Evolutionary conservation across 345 rosid species (phyloP), one percentile per base, ranked within the genome.

Genomic region (Erysimum cheiranthoides): DNA sequence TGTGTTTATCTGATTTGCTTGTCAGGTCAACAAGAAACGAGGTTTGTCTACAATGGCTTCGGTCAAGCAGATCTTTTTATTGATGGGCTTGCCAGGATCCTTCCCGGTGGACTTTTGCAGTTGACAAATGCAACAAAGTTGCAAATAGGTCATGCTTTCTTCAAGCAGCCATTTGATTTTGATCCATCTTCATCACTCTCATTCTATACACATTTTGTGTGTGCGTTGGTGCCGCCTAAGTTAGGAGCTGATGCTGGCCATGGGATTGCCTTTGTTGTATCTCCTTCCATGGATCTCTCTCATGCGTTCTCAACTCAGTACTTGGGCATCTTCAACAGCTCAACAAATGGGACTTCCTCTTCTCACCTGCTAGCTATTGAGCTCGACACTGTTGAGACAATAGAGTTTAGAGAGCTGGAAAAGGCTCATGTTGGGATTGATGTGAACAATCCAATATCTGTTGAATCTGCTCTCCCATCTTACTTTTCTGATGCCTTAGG

Each of bases 291-390:
- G 76, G 25, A 77, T 14, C 47, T 82, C 27, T 25, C 36, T n/a
- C 5, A 53, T 4, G 86, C 70, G 30, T 1, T 7, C 2, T 8
- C 68, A 63, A 34, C 61, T 25, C 49, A 66, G 52, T 82, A 59
- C 72, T 38, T 90, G 28, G 93, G 93, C 2, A 65, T 85, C 35
- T 84, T 88, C 47, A 88, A 72, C 50, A 2, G 0, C 7, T 8
- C 78, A 39, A 73, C 40, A 71, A 42, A 71, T 17, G 54, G 12
- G 28, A 54, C 50, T 5, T 0, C 57, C 5, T 46, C 80, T 40
- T 83, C 85, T 76, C 89, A 76, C 14, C 71, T 91, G 13, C 30
- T 88, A 9, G 87, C 85, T 1, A 78, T 88, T 18, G 91, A 88
- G 80, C 78, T 87, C 10, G 90, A 88, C 72, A 84, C 89, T 0